A percentile compares a stretch with the other conserved stretches of the same genome.
These are phyloP conservation scores for Boletales sp. DNA, from an alignment of 768 basidiomycete genomes.

Conservation along the genomic window DNA sequence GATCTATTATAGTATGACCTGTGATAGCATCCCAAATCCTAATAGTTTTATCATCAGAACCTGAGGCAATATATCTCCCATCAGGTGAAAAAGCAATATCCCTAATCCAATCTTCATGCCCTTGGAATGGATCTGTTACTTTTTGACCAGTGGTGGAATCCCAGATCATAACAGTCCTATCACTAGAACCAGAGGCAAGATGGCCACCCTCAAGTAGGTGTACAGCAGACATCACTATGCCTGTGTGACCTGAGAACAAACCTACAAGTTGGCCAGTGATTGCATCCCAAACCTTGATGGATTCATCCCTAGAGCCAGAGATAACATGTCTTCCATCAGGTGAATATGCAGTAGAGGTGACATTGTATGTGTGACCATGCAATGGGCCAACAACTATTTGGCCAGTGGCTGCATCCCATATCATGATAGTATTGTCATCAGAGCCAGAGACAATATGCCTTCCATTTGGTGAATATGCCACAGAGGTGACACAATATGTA, in stretches of 20 bases:
- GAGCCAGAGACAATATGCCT: slow-evolving; percentile 17
- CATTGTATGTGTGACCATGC: slow-evolving; percentile 1
- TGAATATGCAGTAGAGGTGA: slow-evolving; percentile 15
- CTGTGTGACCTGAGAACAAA: slow-evolving; percentile 4
- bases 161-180: slow-evolving; percentile 12
- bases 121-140: slow-evolving; percentile 4
- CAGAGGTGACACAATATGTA: background rate
- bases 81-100: slow-evolving; percentile 25
- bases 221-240: slow-evolving; percentile 2
- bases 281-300: slow-evolving; percentile 16
- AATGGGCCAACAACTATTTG: too few relatives aligned
- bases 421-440: background rate
- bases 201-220: slow-evolving; percentile 13
- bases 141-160: slow-evolving; percentile 6
- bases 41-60: slow-evolving; percentile 10
- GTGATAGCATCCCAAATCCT: slow-evolving; percentile 17
- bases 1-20: slow-evolving; percentile 6
- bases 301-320: slow-evolving; percentile 13
- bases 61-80: slow-evolving; percentile 14
- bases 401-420: slow-evolving; percentile 15
- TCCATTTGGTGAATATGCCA: slow-evolving; percentile 26
- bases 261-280: slow-evolving; percentile 1
- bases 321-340: slow-evolving; percentile 20
- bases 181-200: slow-evolving; percentile 10
- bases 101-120: background rate